Conservation (phyloP, 2,329 filamentous ascomycete species). For the Stenocarpella maydis region DNA sequence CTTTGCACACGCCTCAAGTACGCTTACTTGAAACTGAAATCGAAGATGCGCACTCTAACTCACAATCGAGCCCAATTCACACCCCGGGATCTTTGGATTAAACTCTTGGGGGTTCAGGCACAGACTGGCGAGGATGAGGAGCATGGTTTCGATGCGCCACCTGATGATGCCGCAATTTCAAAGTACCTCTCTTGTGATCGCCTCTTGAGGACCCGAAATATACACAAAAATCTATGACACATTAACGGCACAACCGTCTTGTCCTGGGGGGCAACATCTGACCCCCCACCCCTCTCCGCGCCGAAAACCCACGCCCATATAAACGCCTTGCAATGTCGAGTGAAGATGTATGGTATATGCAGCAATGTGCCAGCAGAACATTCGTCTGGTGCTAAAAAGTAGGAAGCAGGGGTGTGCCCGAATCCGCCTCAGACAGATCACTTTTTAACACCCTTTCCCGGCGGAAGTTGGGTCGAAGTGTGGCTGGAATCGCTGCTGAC, state of each 20-base stretch:
- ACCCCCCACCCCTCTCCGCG: no score
- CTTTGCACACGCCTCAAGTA: background rate
- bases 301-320: constrained; percentile 21
- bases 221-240: constrained; percentile 27
- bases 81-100: no score
- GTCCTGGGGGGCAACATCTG: background rate
- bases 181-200: background rate
- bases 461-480: background rate
- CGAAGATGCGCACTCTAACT: no score
- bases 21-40: background rate
- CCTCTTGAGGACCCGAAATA: constrained; percentile 8
- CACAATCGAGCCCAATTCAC: no score
- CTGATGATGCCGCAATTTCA: background rate
- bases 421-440: background rate
- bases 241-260: constrained; percentile 24
- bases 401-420: background rate
- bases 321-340: constrained; percentile 36
- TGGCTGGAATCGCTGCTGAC: background rate
- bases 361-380: constrained; percentile 25
- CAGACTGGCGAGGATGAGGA: no score
- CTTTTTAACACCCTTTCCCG: background rate
- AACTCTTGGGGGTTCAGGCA: no score
- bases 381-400: background rate
- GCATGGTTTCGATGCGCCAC: no score
- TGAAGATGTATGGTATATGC: constrained; percentile 34